Conservation (phyloP, 495 filamentous ascomycete species). For the Achaetomiella virescens region DNA sequence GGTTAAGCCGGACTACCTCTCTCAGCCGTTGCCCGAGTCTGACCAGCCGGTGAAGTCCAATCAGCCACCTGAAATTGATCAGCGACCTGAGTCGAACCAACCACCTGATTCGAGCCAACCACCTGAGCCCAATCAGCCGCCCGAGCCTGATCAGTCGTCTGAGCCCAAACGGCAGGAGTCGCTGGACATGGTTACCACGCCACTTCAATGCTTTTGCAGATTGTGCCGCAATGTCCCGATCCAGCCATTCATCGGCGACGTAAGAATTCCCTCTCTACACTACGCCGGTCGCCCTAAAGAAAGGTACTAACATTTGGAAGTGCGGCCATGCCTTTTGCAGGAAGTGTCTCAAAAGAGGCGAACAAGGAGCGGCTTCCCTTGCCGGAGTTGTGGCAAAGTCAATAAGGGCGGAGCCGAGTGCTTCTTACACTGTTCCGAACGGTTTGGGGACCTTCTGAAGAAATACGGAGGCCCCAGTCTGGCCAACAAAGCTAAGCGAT, state of each 20-base stretch:
- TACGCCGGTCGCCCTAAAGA: too few species aligned
- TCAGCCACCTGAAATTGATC: too few species aligned
- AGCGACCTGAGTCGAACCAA: too few species aligned
- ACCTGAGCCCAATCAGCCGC: too few species aligned
- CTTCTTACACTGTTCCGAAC: neutral
- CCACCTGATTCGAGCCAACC: too few species aligned
- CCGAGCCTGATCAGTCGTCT: neutral
- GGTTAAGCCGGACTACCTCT: neutral
- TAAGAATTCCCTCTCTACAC: neutral
- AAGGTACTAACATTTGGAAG: conserved; percentile 1
- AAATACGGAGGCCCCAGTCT: neutral
- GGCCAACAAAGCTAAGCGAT: neutral
- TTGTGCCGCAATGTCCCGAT: conserved; percentile 1
- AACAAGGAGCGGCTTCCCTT: neutral
- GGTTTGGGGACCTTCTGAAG: neutral
- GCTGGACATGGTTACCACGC: neutral
- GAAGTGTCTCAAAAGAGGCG: conserved; percentile 7
- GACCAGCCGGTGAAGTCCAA: too few species aligned
- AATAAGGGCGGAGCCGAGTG: neutral
- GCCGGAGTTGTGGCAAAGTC: neutral
- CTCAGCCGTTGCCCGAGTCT: neutral
- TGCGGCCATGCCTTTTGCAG: conserved; percentile 31
- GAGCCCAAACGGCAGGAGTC: neutral
- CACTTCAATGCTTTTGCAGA: conserved; percentile 9
- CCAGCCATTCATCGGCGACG: neutral